A percentile compares a stretch with the other conserved stretches of the same genome.
Evolutionary conservation across 2,329 filamentous ascomycete species (phyloP).

Genomic region (Aspergillus fumigatiaffinis): DNA sequence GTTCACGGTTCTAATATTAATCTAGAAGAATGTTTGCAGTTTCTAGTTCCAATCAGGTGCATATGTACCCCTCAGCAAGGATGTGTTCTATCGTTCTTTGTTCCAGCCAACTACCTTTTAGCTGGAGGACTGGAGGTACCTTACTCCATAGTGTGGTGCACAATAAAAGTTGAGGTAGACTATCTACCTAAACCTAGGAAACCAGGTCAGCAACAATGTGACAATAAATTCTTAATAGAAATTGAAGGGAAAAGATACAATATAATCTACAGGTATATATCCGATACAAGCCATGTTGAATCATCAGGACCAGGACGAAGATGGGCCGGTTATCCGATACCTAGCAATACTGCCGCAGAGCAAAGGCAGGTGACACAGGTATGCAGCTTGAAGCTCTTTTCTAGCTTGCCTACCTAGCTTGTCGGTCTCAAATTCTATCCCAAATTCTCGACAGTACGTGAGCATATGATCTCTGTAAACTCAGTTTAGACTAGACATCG

Average conservation of each 20-base stretch:
- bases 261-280: neutral
- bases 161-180: no score
- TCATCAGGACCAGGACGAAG: neutral
- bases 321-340: neutral
- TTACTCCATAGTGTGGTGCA: no score
- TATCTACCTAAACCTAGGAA: neutral
- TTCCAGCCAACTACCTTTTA: neutral
- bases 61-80: neutral
- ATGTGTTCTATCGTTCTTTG: neutral
- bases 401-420: neutral
- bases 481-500: neutral
- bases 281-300: neutral
- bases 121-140: no score
- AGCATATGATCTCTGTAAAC: neutral
- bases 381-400: neutral
- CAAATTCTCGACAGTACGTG: neutral
- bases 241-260: neutral
- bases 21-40: neutral
- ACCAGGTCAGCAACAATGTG: neutral
- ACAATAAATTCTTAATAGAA: neutral
- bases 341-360: neutral
- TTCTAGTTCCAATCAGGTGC: neutral
- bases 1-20: no score
- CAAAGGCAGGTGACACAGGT: neutral
- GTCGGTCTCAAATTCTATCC: neutral